phyloP scores from a whole-genome alignment of 2,329 filamentous ascomycete species.

The Monascus ruber region DNA sequence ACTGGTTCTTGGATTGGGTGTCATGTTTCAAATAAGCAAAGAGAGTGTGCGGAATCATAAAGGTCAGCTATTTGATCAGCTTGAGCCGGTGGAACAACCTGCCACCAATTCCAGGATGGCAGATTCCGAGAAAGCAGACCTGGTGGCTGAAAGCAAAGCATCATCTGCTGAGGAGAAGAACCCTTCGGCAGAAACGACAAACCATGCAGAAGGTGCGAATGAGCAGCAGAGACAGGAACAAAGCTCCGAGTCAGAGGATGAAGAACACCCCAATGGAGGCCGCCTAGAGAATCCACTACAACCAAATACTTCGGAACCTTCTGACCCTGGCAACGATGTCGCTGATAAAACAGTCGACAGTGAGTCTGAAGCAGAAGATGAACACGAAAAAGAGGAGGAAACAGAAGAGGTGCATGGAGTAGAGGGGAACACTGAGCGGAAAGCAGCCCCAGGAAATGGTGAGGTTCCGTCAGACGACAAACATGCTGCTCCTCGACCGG shows the following conservation, averaged over 20 bases:
- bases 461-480: slow-evolving; percentile 9
- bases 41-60: slow-evolving; percentile 72
- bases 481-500: slow-evolving; percentile 6
- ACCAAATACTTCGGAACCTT: slow-evolving; percentile 6
- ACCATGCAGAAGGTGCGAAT: slow-evolving; percentile 15
- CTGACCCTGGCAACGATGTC: slow-evolving; percentile 13
- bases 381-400: slow-evolving; percentile 13
- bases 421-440: slow-evolving; percentile 20
- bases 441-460: slow-evolving; percentile 3
- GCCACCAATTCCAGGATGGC: slow-evolving; percentile 2
- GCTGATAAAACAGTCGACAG: slow-evolving; percentile 16
- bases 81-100: slow-evolving; percentile 9
- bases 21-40: slow-evolving; percentile 81
- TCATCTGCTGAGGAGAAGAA: slow-evolving; percentile 17
- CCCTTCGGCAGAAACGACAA: slow-evolving; percentile 14
- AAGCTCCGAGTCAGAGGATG: slow-evolving; percentile 10
- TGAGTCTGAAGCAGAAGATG: slow-evolving; percentile 27
- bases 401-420: slow-evolving; percentile 14
- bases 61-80: slow-evolving; percentile 53
- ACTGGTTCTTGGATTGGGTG: slow-evolving; percentile 73
- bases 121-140: slow-evolving; percentile 9
- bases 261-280: slow-evolving; percentile 6
- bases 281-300: slow-evolving; percentile 9
- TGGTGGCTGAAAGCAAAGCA: slow-evolving; percentile 16
- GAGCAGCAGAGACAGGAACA: slow-evolving; percentile 10